phyloP scores from a whole-genome alignment of 331 rosid genomes.

The Malus hybrid region DNA sequence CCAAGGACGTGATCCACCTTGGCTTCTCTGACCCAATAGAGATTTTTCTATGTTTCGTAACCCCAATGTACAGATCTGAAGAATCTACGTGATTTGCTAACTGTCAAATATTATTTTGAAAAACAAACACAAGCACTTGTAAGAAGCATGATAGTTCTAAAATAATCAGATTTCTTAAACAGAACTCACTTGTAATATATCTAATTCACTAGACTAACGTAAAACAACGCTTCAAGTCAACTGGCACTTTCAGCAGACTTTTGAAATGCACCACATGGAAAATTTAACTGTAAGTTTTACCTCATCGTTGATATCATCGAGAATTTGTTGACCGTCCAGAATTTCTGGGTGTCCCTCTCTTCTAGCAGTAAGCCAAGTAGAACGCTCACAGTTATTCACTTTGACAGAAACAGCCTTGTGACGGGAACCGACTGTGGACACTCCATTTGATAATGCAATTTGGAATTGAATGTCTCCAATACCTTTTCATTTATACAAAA shows the following conservation, averaged over 20 bases:
- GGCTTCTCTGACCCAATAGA: constrained; percentile 47
- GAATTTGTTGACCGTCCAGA: constrained; percentile 59
- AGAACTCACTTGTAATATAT: not conserved
- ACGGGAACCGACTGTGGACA: constrained; percentile 46
- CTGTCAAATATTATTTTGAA: constrained; percentile 26
- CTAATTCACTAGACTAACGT: not conserved
- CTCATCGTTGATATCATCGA: constrained; percentile 41
- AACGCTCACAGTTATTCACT: constrained; percentile 22
- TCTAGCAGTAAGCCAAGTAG: constrained; percentile 71
- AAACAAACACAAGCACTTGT: constrained; percentile 6
- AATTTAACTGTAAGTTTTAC: constrained; percentile 16
- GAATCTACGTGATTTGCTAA: constrained; percentile 38
- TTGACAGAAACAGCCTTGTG: constrained; percentile 60
- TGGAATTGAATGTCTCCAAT: constrained; percentile 51
- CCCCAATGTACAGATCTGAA: constrained; percentile 75
- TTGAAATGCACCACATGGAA: not conserved
- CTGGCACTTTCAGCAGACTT: not conserved
- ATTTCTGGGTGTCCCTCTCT: constrained; percentile 50
- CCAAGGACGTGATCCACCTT: constrained; percentile 34
- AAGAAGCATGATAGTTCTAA: not conserved
- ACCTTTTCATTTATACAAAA: constrained; percentile 13
- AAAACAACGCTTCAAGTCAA: not conserved
- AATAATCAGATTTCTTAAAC: too few species aligned
- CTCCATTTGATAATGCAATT: constrained; percentile 58
- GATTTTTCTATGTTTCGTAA: constrained; percentile 40